Base-by-base conservation (phyloP, 805 yeast genomes). In the Crinitomyces ghanaensis region DNA sequence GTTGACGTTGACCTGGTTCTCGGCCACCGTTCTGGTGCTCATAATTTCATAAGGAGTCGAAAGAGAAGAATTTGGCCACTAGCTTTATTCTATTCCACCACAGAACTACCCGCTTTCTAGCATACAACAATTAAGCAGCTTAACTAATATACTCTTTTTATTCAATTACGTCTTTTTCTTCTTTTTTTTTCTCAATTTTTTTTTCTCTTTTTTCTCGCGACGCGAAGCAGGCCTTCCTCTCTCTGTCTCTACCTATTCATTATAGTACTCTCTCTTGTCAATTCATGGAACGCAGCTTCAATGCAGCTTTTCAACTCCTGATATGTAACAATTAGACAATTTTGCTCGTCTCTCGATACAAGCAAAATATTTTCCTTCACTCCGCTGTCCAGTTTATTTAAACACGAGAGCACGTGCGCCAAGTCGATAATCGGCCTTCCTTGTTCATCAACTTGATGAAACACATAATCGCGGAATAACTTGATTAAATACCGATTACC, bases 381-480 rank as follows among this genome's bases (percentile, higher is more conserved):
- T 1, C 96, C 97, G 4, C 88, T 93, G 51, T 91, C 98, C 43
- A 91, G 62, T 56, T 88, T 91, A 58, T 88, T 88, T 48, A 91
- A 61, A 46, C 79, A 72, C 31, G 72, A 63, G 39, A 91, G 60
- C 4, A 85, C 86, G 53, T 84, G 84, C 1, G 85, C 76, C 45
- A 91, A 62, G 55, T 91, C 95, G 37, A 84, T 60, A 2, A 75
- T 70, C 2, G 94, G 85, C 46, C 68, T 68, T 9, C 95, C 95
- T 16, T 56, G 56, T 33, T 78, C 86, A 53, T 83, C 85, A 24
- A 66, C 69, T 51, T 83, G 93, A 49, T 81, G 91, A 59, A 86
- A 91, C 2, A 85, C 77, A 50, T 73, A 82, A 54, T 86, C 93
- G 35, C 77, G 68, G 56, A 91, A 88, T 35, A 88, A 57, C 45